Base-by-base conservation (phyloP, 768 basidiomycete species). In the Rickenella mellea region DNA sequence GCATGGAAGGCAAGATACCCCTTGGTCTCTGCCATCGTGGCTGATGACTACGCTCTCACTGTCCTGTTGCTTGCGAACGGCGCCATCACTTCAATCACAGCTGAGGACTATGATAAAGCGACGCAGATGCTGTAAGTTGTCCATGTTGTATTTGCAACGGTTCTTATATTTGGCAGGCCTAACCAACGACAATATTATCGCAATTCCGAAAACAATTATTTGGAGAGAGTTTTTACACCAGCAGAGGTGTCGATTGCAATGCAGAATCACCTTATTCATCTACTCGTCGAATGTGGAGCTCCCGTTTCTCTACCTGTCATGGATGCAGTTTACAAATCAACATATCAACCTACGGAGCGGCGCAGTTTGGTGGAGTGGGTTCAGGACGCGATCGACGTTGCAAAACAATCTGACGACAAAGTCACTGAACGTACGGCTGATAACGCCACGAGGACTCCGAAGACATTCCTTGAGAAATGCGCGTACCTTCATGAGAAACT, bases 21-120 rank as follows among this genome's bases (percentile, higher is more conserved):
- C 8, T 26, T 62, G 14, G 54, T 59, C 2, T 49, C 56, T 2
- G 53, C 60, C 8, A 47, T 65, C 27, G 24, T n/a, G 4, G 33
- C 20, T 10, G 48, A 54, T 8, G 40, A 57, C 27, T 55, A 55
- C 27, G 52, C 56, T 9, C 56, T 53, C 14, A 35, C 58, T 1
- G 59, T 58, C 1, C 29, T 60, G 3, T 47, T 64, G 7, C 46
- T 62, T 4, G 56, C 60, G 0, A 43, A 63, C 27, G 61, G 56
- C 0, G 58, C 59, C 8, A 58, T 54, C 38, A 26, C 54, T 14
- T 30, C 22, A 1, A 50, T 53, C 40, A 47, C 45, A 5, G 47
- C 49, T 22, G 59, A 62, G 19, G 58, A 58, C 10, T 50, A 49
- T 24, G 52, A 55, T 22, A 46, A 46, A 21, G 52, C 56, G 4